Base-by-base conservation (phyloP, 768 basidiomycete species). In the Strobilomyces confusus region DNA sequence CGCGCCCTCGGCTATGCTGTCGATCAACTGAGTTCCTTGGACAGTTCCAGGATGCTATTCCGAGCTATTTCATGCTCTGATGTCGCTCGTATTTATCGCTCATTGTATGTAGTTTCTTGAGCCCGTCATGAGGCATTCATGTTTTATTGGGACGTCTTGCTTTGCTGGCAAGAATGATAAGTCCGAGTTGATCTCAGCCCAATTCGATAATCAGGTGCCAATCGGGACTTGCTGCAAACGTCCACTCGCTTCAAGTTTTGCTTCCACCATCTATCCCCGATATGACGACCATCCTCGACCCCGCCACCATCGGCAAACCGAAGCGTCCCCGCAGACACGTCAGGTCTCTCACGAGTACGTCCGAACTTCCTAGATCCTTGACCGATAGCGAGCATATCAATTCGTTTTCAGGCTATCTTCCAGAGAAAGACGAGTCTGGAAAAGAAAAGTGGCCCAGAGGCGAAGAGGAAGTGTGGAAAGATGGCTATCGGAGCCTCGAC, bases 381-480 rank as follows among this genome's bases (percentile, higher is more conserved):
- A 17, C 55, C 43, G 29, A 23, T 15, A 7, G 12, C 15, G 47
- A 36, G 13, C 23, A 42, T n/a, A 48, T 57, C 43, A 6, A 34
- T 20, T 46, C n/a, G 43, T 30, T 57, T n/a, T 36, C 55, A 92
- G 90, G 87, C 15, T 92, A 90, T 64, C 71, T 86, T 4, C 87
- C 90, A 5, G 90, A 92, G 67, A 80, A 80, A 42, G 89, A 92
- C 63, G 83, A 78, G 4, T 67, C 76, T 42, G 90, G 90, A 32
- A 84, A 89, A 66, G 90, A 92, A 67, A 85, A 86, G 69, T 93
- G 90, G 90, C 90, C 90, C 30, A 77, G 76, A 56, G 90, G 90
- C 37, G 86, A 92, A 12, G 89, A 91, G 66, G 76, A 77, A 49
- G 75, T 75, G 1, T 92, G 89, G 89, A 89, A 83, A 67, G 75